Evolutionary conservation across 768 basidiomycete genomes (phyloP).

Genomic region (Flagelloscypha sp.): DNA sequence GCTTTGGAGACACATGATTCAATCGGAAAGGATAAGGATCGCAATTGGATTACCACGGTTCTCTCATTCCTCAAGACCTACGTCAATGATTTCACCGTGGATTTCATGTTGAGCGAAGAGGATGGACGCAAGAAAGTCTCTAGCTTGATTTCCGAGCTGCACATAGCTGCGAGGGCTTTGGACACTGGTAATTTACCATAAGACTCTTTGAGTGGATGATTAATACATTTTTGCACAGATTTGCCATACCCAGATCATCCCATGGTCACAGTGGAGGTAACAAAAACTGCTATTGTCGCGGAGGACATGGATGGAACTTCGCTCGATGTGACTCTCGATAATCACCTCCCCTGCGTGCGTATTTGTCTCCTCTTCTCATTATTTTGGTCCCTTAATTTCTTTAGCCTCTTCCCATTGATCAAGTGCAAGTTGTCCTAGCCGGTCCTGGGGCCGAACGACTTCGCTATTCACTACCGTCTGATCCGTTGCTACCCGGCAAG

Average conservation of each 20-base stretch:
- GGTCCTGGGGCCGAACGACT: conserved; percentile 59
- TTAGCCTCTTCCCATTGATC: conserved; percentile 55
- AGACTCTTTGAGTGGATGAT: conserved; percentile 2
- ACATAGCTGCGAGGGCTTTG: conserved; percentile 38
- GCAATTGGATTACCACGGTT: conserved; percentile 75
- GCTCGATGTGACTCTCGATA: conserved; percentile 52
- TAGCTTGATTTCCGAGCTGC: conserved; percentile 41
- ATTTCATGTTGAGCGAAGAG: conserved; percentile 45
- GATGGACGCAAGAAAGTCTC: conserved; percentile 45
- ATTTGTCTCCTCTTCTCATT: conserved; percentile 1
- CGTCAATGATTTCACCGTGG: conserved; percentile 43
- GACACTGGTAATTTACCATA: conserved; percentile 38
- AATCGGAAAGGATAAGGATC: conserved; percentile 51
- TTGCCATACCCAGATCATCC: conserved; percentile 63
- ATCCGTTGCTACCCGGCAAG: conserved; percentile 47
- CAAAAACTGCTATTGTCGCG: conserved; percentile 38
- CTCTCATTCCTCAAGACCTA: conserved; percentile 70
- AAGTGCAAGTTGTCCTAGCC: conserved; percentile 49
- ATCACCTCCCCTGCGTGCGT: conserved; percentile 71
- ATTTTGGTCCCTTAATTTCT: conserved; percentile 4
- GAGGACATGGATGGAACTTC: conserved; percentile 60
- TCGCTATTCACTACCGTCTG: conserved; percentile 37
- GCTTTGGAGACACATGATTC: conserved; percentile 61
- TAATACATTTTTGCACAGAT: conserved; percentile 35
- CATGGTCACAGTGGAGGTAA: conserved; percentile 45